Percentiles rank a stretch among this genome's conserved stretches.
Conservation (phyloP, 805 yeast genomes). For the Naumovozyma dairenensis region DNA sequence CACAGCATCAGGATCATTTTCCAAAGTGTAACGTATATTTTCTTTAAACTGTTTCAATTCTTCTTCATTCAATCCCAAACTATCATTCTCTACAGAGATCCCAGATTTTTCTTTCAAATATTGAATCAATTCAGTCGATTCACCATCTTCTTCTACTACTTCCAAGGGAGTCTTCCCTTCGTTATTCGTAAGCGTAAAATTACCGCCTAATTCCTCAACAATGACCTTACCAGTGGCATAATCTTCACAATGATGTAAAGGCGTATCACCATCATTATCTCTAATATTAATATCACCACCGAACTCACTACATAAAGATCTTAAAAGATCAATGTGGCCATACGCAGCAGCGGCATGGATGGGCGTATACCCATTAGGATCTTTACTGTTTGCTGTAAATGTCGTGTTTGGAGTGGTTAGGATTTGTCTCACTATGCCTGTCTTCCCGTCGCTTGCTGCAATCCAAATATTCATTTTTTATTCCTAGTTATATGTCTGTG, state of each 20-base stretch:
- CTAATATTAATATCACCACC: slow-evolving; percentile 78
- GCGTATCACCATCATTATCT: slow-evolving; percentile 91
- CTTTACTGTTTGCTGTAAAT: slow-evolving; percentile 62
- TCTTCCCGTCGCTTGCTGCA: slow-evolving; percentile 82
- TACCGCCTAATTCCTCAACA: slow-evolving; percentile 60
- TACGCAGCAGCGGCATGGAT: slow-evolving; percentile 96
- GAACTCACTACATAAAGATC: slow-evolving; percentile 25
- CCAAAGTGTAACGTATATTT: slow-evolving; percentile 48
- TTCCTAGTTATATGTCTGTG: too few species aligned
- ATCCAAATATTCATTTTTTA: slow-evolving; percentile 68
- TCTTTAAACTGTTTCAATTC: slow-evolving; percentile 29
- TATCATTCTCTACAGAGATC: slow-evolving; percentile 16
- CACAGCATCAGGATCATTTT: slow-evolving; percentile 30
- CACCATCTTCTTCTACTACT: slow-evolving; percentile 75
- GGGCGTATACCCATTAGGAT: slow-evolving; percentile 93
- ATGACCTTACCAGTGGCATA: slow-evolving; percentile 52
- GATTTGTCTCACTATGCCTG: slow-evolving; percentile 45
- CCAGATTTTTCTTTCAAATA: slow-evolving; percentile 43
- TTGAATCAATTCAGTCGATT: slow-evolving; percentile 64
- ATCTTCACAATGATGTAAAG: slow-evolving; percentile 84
- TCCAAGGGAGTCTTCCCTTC: slow-evolving; percentile 71
- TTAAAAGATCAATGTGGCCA: slow-evolving; percentile 62
- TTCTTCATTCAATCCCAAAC: slow-evolving; percentile 22
- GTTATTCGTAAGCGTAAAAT: slow-evolving; percentile 48
- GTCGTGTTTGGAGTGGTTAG: slow-evolving; percentile 35